A percentile compares a stretch with the other conserved stretches of the same genome.
Evolutionary conservation across 176 grass and related monocot genomes (phyloP).

Genomic region (Guadua angustifolia): DNA sequence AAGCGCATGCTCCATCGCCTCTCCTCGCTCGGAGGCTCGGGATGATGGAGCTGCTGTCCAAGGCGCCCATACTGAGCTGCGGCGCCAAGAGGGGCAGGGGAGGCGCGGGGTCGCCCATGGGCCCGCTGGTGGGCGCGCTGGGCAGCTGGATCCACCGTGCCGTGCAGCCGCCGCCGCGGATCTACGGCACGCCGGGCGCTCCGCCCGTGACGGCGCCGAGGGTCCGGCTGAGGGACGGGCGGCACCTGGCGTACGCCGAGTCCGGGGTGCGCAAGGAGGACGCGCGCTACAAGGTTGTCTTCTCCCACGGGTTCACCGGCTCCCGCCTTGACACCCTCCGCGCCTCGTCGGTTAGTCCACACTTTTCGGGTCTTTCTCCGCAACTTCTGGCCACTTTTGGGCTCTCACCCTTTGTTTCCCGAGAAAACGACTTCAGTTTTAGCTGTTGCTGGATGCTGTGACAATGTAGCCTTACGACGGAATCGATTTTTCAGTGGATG

Average conservation of each 20-base stretch:
- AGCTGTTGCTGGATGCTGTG: background rate
- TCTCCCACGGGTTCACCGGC: constrained; percentile 75
- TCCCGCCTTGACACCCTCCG: constrained; percentile 53
- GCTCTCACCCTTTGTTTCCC: too few species aligned
- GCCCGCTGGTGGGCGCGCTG: constrained; percentile 39
- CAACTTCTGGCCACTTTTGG: background rate
- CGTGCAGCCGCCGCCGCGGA: constrained; percentile 36
- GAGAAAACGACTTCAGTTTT: background rate
- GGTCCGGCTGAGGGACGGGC: constrained; percentile 67
- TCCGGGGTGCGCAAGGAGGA: constrained; percentile 62
- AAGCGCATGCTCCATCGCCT: background rate
- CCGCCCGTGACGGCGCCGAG: constrained; percentile 59
- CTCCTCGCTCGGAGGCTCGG: background rate
- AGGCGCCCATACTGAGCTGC: constrained; percentile 48
- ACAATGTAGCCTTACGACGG: background rate
- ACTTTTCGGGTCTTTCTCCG: background rate
- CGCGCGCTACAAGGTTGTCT: constrained; percentile 68
- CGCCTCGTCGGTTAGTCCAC: constrained; percentile 55
- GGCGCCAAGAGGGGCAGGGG: constrained; percentile 13
- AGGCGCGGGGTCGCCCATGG: background rate
- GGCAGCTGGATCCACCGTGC: constrained; percentile 49
- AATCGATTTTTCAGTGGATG: background rate
- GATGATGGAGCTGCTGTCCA: constrained; percentile 49
- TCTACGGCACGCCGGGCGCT: constrained; percentile 59
- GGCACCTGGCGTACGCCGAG: constrained; percentile 79